Evolutionary conservation across 2,329 filamentous ascomycete genomes (phyloP), one percentile per base, ranked within the genome.

Genomic region (Leptosphaerulina australis): DNA sequence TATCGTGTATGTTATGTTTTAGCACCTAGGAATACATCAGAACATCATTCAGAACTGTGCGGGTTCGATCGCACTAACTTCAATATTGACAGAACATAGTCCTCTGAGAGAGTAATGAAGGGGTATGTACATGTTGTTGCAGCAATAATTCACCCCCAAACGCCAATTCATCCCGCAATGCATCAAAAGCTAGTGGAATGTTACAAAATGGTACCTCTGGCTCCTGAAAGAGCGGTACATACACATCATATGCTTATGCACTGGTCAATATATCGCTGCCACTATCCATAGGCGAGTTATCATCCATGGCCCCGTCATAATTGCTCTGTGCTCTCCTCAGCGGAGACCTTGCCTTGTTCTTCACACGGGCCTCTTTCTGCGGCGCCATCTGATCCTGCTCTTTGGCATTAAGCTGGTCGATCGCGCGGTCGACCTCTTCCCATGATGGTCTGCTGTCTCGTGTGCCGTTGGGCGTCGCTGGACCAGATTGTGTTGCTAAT

Each of bases 401-500:
- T 26, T 66, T 66, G 0, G 66, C 69, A 29, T 66, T 69, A 12
- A 71, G 53, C 34, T 68, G 40, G 33, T 67, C 68, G 17, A 71
- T 66, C 0, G 69, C 68, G 0, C 66, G 63, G 37, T 72, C 67
- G 5, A 72, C 68, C 45, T 71, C 70, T 29, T 71, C 69, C 70
- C 70, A 73, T 14, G 64, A 69, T 0, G 70, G 68, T 5, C 67
- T 51, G 29, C 58, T 66, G 49, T 76, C 73, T 21, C 75, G 62
- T 11, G 69, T 72, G 0, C 76, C 76, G 18, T 70, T 72, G 0
- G 76, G 76, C 9, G 76, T 77, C 2, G 74, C 72, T 20, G 76
- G 75, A 0, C 74, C 72, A 22, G 75, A 77, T 53, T 76, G 75
- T 7, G 74, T 76, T 39, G 69, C 71, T 6, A 72, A 55, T 0